Evolutionary conservation across 2,329 filamentous ascomycete species (phyloP), one percentile per base, ranked within the genome.

Genomic region (Fusarium solani-melongenae): DNA sequence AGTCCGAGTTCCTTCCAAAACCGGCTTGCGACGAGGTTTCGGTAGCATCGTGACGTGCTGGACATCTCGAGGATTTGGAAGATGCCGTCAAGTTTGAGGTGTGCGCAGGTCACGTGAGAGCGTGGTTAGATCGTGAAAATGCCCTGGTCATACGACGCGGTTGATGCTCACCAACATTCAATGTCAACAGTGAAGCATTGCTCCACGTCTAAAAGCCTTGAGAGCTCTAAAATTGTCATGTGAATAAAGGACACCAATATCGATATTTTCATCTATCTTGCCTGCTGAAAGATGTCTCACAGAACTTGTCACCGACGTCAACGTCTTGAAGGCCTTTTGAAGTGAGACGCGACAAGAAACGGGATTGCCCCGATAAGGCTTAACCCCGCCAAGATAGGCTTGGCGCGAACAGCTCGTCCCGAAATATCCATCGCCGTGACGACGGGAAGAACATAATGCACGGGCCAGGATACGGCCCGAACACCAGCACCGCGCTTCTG

Each of bases 371-470:
- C 22, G 46, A 77, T 70, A 44, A 56, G 68, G 62, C 14, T 15
- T 57, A 62, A 20, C 11, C 14, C 8, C 1, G 15, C 34, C 31
- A 2, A 38, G 31, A 20, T 3, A 14, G 41, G 76, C 29, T 41
- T 76, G 67, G 70, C 36, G 57, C 2, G 15, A 58, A 64, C 44
- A 36, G 20, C 36, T 20, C 12, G 64, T 57, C 71, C 62, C 67
- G 71, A 76, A 75, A 76, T 58, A 27, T 44, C 46, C 78, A 81
- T 82, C 77, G 74, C 80, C 78, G 72, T 74, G 81, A 82, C 81
- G 79, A 82, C 81, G 71, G 27, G 70, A 17, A 20, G 51, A 66
- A 66, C 46, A 56, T 27, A 29, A 51, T 62, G 77, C 70, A 67
- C 36, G 17, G 64, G 38, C 67, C 76, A 61, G 10, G 0, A 9